Evolutionary conservation across 2,329 filamentous ascomycete genomes (phyloP).

Genomic region (Neocucurbitaria cava): DNA sequence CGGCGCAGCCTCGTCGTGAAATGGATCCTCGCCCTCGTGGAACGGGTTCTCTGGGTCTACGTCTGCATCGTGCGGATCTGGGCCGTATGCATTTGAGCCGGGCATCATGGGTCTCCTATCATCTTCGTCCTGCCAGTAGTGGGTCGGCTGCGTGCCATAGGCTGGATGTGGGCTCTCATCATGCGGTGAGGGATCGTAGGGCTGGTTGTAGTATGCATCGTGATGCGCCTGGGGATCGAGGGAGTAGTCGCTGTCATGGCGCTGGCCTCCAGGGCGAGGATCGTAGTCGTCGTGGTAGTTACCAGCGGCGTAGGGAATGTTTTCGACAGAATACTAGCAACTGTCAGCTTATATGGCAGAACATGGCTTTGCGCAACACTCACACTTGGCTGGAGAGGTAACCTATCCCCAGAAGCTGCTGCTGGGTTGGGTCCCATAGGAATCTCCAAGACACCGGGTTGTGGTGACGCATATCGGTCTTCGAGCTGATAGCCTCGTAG

Average conservation of each 20-base stretch:
- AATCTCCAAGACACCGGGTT: constrained; percentile 67
- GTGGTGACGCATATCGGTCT: constrained; percentile 68
- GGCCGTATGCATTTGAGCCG: constrained; percentile 66
- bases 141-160: constrained; percentile 58
- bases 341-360: constrained; percentile 13
- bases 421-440: constrained; percentile 66
- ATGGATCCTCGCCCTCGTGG: constrained; percentile 44
- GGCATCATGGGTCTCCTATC: constrained; percentile 79
- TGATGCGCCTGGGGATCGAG: constrained; percentile 86
- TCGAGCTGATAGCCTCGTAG: constrained; percentile 82
- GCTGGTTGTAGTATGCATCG: constrained; percentile 83
- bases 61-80: constrained; percentile 60
- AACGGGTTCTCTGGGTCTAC: constrained; percentile 46
- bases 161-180: constrained; percentile 62
- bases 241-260: constrained; percentile 68
- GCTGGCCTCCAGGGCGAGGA: constrained; percentile 57
- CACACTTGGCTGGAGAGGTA: constrained; percentile 85
- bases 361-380: constrained; percentile 48
- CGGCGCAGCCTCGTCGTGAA: constrained; percentile 53
- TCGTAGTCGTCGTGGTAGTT: constrained; percentile 63
- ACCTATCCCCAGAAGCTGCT: constrained; percentile 72
- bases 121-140: constrained; percentile 72
- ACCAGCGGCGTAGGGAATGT: constrained; percentile 70
- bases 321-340: constrained; percentile 71
- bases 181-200: constrained; percentile 74